These are phyloP conservation scores for Taxawa tesnikishii DNA, from an alignment of 2,329 filamentous ascomycete genomes.

Conservation along the genomic window DNA sequence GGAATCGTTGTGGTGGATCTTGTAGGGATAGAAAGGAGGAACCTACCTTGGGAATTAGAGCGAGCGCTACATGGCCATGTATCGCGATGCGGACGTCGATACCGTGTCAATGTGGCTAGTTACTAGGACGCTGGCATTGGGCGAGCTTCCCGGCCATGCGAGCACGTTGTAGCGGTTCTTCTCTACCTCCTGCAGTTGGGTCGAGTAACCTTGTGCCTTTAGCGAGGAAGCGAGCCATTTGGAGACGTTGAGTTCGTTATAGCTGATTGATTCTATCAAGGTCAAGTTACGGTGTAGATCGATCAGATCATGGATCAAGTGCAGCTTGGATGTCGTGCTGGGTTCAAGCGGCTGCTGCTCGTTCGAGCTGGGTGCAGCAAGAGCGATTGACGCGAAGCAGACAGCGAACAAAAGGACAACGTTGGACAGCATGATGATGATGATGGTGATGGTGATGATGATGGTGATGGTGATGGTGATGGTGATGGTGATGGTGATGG, in stretches of 20 bases:
- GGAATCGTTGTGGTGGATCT: conserved; percentile 38
- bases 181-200: conserved; percentile 44
- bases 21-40: conserved; percentile 61
- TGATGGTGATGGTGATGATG: no score
- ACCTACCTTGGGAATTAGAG: conserved; percentile 26
- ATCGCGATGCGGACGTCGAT: conserved; percentile 9
- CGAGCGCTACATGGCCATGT: not conserved
- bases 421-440: no score
- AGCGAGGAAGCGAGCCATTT: conserved; percentile 59
- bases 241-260: conserved; percentile 56
- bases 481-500: no score
- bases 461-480: no score
- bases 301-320: conserved; percentile 41
- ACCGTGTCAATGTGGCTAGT: conserved; percentile 74
- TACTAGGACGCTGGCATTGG: conserved; percentile 49
- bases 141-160: conserved; percentile 44
- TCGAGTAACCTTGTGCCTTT: conserved; percentile 44
- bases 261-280: conserved; percentile 58
- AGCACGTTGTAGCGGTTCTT: conserved; percentile 59
- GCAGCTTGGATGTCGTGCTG: not conserved
- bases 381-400: not conserved
- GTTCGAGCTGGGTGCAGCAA: not conserved
- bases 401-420: no score
- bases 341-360: not conserved
- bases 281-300: conserved; percentile 65